Base-by-base conservation (phyloP, 352 stramenopile genomes). In the Globisporangium viniferum region DNA sequence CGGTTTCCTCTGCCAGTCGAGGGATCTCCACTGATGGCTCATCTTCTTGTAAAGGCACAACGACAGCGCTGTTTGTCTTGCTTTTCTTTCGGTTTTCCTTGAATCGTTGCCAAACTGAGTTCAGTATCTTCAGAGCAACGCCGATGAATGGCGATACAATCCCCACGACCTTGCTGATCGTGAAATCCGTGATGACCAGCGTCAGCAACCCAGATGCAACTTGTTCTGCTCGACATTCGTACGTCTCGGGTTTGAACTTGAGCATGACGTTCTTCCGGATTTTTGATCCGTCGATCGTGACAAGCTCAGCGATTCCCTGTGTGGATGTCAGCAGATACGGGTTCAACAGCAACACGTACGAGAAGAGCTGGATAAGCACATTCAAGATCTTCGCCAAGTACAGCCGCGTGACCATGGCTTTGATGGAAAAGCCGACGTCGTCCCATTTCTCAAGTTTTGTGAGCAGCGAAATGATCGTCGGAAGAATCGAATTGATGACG, bases 371-470 rank as follows among this genome's bases (percentile, higher is more conserved):
- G 56, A 95, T 92, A 18, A 93, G 48, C 1, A 91, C 83, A 59
- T 95, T 95, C 20, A 95, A 74, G 29, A 91, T 84, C 69, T 95
- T 93, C n/a, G 88, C 84, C 51, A 95, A 53, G 59, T 93, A 95
- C 49, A 95, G 59, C 1, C 86, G 81, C 29, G 80, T 92, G 41
- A 94, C 79, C 82, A 93, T 92, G 8, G 84, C 81, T 69, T 95
- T 93, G 73, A 93, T 93, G 18, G 81, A 74, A 70, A 94, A 93
- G 0, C 85, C 86, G 20, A 81, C 75, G 66, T 92, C 80, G 59
- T 95, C 88, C 85, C 85, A 95, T 59, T 80, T 82, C 70, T 95
- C 88, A 10, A 94, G 79, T 7, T 62, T 70, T 1, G 86, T 93
- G 5, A 95, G 66, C 5, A 88, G 51, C 8, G 79, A 86, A 8